Conservation (phyloP, 2,329 filamentous ascomycete genomes). For the Ascochyta viciae-villosae region DNA sequence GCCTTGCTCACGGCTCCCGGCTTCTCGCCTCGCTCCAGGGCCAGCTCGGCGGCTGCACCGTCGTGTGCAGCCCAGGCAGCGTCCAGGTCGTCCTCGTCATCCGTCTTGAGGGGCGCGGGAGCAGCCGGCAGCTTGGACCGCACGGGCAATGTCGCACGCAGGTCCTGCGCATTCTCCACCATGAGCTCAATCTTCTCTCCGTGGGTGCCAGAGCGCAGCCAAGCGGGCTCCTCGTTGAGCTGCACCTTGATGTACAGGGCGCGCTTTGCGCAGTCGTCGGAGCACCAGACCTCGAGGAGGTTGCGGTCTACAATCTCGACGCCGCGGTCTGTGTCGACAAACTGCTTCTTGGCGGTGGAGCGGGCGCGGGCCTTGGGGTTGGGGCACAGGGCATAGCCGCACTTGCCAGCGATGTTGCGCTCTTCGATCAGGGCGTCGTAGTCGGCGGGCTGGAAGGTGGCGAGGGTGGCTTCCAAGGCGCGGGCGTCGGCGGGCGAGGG, state of each 20-base stretch:
- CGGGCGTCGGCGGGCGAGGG: conserved; percentile 66
- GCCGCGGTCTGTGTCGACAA: conserved; percentile 66
- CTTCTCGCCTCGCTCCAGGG: conserved; percentile 55
- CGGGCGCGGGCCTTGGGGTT: conserved; percentile 66
- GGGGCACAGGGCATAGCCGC: conserved; percentile 84
- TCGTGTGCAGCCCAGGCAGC: conserved; percentile 45
- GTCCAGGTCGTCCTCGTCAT: conserved; percentile 43
- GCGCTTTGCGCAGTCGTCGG: conserved; percentile 75
- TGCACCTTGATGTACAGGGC: conserved; percentile 90
- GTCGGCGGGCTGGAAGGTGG: conserved; percentile 82
- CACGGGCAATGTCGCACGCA: conserved; percentile 36
- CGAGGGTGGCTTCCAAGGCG: conserved; percentile 71
- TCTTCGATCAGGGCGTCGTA: conserved; percentile 90
- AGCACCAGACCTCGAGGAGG: conserved; percentile 88
- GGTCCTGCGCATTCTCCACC: conserved; percentile 44
- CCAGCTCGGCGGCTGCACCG: conserved; percentile 49
- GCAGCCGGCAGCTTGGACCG: conserved; percentile 31
- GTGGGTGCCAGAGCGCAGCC: conserved; percentile 71
- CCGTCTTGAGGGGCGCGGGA: conserved; percentile 11
- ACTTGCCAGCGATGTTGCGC: conserved; percentile 81
- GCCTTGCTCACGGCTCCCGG: conserved; percentile 38
- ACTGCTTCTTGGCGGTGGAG: conserved; percentile 61
- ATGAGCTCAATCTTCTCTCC: conserved; percentile 50
- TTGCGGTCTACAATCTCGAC: conserved; percentile 72
- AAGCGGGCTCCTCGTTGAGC: conserved; percentile 82